A percentile compares a stretch with the other conserved stretches of the same genome.
phyloP scores from a whole-genome alignment of 495 filamentous ascomycete genomes.

The Penicillium steckii region DNA sequence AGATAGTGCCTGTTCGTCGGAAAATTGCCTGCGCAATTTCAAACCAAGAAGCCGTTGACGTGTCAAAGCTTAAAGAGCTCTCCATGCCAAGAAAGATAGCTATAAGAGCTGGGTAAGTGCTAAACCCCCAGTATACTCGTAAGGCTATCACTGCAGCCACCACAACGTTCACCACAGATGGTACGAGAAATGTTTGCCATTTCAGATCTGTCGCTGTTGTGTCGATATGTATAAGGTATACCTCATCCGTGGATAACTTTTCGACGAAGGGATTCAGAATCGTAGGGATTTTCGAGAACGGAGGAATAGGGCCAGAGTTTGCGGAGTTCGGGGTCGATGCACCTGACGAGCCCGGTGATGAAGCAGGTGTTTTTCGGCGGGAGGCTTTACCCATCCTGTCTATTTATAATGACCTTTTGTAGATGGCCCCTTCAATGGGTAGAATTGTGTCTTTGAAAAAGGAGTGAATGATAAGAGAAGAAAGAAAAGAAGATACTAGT shows the following conservation, averaged over 20 bases:
- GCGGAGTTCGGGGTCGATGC: conserved; percentile 38
- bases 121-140: conserved; percentile 58
- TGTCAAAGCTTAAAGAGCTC: conserved; percentile 58
- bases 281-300: conserved; percentile 61
- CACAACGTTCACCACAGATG: conserved; percentile 64
- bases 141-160: conserved; percentile 58
- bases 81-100: conserved; percentile 57
- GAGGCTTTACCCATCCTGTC: conserved; percentile 41
- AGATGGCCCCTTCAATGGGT: too few species aligned
- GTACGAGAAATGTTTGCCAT: conserved; percentile 71
- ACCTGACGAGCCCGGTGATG: conserved; percentile 31
- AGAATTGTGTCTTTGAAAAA: too few species aligned
- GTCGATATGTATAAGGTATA: conserved; percentile 84
- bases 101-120: conserved; percentile 65
- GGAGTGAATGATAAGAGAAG: too few species aligned
- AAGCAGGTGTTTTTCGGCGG: conserved; percentile 29
- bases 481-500: background rate
- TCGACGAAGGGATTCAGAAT: conserved; percentile 59
- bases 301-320: conserved; percentile 47
- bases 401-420: too few species aligned
- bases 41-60: conserved; percentile 45
- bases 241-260: conserved; percentile 57
- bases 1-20: conserved; percentile 56
- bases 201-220: conserved; percentile 61
- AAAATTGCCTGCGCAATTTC: conserved; percentile 49